A percentile compares a stretch with the other conserved stretches of the same genome.
phyloP scores from a whole-genome alignment of 805 yeast genomes.

The Huiozyma naganishii region DNA sequence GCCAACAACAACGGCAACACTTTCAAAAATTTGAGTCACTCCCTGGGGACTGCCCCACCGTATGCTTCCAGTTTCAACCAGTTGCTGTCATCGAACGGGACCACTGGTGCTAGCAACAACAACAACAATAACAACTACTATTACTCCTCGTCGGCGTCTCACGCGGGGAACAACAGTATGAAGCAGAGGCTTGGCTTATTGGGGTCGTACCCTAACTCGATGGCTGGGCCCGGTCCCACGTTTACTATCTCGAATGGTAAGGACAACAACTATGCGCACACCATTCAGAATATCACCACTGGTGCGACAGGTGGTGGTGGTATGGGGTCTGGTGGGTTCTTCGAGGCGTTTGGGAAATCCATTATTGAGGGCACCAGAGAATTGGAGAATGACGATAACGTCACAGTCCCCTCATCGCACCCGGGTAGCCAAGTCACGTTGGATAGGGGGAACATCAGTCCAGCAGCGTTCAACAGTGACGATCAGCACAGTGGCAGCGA shows the following conservation, averaged over 20 bases:
- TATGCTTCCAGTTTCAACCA: conserved; percentile 6
- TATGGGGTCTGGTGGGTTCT: conserved; percentile 17
- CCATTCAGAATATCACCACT: conserved; percentile 1
- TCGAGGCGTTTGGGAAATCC: conserved; percentile 27
- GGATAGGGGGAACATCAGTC: conserved; percentile 3
- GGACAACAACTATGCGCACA: background rate
- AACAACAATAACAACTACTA: background rate
- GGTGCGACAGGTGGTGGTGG: conserved; percentile 1
- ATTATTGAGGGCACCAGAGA: conserved; percentile 28
- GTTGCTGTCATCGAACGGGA: background rate
- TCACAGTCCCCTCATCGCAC: background rate
- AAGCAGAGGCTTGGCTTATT: conserved; percentile 12
- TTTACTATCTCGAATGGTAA: background rate
- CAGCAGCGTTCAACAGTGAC: conserved; percentile 2
- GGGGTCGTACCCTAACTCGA: conserved; percentile 20
- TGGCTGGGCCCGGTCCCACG: conserved; percentile 13
- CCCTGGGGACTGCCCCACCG: conserved; percentile 26
- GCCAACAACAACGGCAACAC: conserved; percentile 4
- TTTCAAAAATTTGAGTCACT: conserved; percentile 19
- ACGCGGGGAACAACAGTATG: background rate
- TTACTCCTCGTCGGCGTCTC: background rate
- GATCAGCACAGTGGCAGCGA: background rate
- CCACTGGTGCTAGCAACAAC: conserved; percentile 1
- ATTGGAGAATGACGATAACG: conserved; percentile 11
- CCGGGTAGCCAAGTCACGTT: conserved; percentile 3